Percentiles rank a stretch among this genome's conserved stretches.
These are phyloP conservation scores for Arthrocladium fulminans DNA, from an alignment of 2,329 filamentous ascomycete genomes.

Conservation along the genomic window DNA sequence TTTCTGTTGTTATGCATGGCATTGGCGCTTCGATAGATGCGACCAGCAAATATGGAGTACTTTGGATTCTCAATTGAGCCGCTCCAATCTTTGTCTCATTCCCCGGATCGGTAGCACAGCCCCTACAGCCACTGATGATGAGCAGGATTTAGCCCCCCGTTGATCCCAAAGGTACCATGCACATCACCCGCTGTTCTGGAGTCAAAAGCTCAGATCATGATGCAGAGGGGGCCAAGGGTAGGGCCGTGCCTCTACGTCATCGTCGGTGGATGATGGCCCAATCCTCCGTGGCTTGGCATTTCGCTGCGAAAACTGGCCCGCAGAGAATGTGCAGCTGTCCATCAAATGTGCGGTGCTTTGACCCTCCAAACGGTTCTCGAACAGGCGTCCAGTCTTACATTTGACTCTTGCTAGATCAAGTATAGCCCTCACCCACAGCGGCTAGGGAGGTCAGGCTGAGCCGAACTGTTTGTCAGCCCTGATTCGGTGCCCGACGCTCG, in stretches of 20 bases:
- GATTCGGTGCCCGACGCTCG: background rate
- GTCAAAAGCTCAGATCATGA: background rate
- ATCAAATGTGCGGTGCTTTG: background rate
- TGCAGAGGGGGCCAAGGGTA: background rate
- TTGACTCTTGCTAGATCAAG: background rate
- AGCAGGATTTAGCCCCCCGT: background rate
- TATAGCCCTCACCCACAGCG: background rate
- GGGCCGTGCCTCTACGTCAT: constrained; percentile 1
- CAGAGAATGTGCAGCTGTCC: background rate
- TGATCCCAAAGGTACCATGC: constrained; percentile 6
- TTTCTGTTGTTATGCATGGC: no score
- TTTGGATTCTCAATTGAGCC: no score
- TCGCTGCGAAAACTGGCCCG: background rate
- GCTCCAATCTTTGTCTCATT: no score
- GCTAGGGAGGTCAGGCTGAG: background rate
- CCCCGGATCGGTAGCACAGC: no score
- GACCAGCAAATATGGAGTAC: no score
- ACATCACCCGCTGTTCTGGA: background rate
- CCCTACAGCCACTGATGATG: background rate
- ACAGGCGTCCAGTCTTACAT: background rate
- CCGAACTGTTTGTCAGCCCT: background rate
- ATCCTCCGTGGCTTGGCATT: constrained; percentile 6
- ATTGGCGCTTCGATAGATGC: no score
- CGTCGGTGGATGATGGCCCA: background rate
- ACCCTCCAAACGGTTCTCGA: background rate